Conservation (phyloP, 2,329 filamentous ascomycete genomes). For the Cytospora paraplurivora region DNA sequence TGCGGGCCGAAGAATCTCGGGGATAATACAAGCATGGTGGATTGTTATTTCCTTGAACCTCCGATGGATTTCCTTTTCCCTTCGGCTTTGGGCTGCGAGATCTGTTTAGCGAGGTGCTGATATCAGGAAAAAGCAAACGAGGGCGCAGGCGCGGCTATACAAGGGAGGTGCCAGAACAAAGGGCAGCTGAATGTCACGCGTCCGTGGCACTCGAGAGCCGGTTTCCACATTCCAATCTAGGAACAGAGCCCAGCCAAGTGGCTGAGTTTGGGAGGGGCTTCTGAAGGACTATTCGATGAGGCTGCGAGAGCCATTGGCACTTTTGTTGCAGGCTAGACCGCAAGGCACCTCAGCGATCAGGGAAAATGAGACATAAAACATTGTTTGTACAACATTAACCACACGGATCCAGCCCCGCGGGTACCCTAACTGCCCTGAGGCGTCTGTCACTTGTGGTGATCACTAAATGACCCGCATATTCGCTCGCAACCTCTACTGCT, state of each 20-base stretch:
- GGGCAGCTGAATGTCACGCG: conserved; percentile 26
- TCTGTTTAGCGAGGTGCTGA: conserved; percentile 15
- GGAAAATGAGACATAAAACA: conserved; percentile 13
- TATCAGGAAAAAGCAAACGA: conserved; percentile 24
- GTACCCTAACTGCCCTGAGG: conserved; percentile 14
- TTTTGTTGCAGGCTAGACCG: conserved; percentile 17
- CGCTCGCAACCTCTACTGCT: conserved; percentile 17
- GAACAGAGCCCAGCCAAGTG: conserved; percentile 19
- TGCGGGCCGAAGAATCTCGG: conserved; percentile 12
- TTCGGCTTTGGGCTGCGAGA: conserved; percentile 15
- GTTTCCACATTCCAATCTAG: conserved; percentile 18
- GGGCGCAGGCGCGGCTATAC: conserved; percentile 6
- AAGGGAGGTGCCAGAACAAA: conserved; percentile 17
- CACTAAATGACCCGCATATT: conserved; percentile 22
- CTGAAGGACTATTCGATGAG: conserved; percentile 27
- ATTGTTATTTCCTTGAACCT: conserved; percentile 17
- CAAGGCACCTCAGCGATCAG: conserved; percentile 5
- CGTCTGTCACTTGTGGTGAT: conserved; percentile 28
- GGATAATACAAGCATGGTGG: conserved; percentile 7
- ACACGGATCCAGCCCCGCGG: conserved; percentile 20
- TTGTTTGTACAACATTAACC: conserved; percentile 23
- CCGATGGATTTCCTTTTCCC: conserved; percentile 13
- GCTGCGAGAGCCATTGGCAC: conserved; percentile 23
- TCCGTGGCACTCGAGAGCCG: conserved; percentile 18
- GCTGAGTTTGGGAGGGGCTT: conserved; percentile 22